A percentile compares a stretch with the other conserved stretches of the same genome.
These are phyloP conservation scores for Periconia sp. DNA, from an alignment of 2,329 filamentous ascomycete genomes.

Conservation along the genomic window DNA sequence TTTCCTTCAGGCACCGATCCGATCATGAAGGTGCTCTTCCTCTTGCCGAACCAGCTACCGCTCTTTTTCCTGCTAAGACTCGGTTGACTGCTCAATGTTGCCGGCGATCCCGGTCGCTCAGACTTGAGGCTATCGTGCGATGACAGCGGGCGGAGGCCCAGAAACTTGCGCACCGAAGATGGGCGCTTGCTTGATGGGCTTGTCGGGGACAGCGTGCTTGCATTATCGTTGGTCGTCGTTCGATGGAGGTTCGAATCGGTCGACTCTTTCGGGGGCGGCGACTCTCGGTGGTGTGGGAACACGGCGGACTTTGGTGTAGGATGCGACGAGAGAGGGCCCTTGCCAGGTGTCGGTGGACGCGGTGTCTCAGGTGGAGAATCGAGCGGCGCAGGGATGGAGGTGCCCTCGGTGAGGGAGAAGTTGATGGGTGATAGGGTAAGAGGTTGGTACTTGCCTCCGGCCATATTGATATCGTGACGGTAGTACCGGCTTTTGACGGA, in stretches of 20 bases:
- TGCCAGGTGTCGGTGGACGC: constrained; percentile 46
- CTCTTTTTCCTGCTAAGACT: constrained; percentile 46
- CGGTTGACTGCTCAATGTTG: constrained; percentile 40
- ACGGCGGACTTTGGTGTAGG: constrained; percentile 43
- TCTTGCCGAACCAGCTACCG: constrained; percentile 48
- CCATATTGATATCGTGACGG: constrained; percentile 25
- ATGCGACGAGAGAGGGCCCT: constrained; percentile 49
- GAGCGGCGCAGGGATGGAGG: constrained; percentile 48
- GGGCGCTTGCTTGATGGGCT: constrained; percentile 42
- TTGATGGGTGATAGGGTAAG: constrained; percentile 46
- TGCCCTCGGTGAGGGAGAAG: constrained; percentile 51
- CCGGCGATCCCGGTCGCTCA: constrained; percentile 44
- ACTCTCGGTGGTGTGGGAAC: constrained; percentile 28
- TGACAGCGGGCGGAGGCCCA: constrained; percentile 45
- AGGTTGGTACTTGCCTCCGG: constrained; percentile 41
- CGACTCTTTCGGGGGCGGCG: constrained; percentile 24
- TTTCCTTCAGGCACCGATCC: constrained; percentile 41
- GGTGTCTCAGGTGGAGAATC: constrained; percentile 47
- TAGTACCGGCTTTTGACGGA: constrained; percentile 5
- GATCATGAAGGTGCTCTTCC: constrained; percentile 43
- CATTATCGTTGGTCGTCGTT: constrained; percentile 35
- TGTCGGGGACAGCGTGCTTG: constrained; percentile 36
- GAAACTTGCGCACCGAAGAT: constrained; percentile 49
- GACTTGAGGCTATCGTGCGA: constrained; percentile 44
- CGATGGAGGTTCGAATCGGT: constrained; percentile 27